Evolutionary conservation across 140 eudicot genomes (phyloP).

Genomic region (Flaveria floridana): DNA sequence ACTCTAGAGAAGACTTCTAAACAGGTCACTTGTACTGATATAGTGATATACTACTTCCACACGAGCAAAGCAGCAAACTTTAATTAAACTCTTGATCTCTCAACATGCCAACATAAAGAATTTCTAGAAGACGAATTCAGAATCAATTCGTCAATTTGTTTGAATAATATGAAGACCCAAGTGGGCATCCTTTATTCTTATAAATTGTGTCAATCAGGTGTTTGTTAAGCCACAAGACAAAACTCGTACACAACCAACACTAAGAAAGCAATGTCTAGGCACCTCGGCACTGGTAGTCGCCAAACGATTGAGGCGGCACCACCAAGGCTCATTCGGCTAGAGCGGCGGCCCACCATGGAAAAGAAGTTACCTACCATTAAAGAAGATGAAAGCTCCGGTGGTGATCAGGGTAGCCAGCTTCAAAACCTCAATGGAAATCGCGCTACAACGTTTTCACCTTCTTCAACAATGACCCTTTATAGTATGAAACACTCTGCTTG

Average conservation of each 20-base stretch:
- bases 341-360: constrained; percentile 36
- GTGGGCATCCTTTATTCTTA: constrained; percentile 35
- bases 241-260: neutral
- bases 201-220: constrained; percentile 35
- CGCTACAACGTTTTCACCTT: constrained; percentile 22
- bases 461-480: constrained; percentile 21
- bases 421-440: constrained; percentile 37
- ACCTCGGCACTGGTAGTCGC: constrained; percentile 16
- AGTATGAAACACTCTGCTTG: constrained; percentile 30
- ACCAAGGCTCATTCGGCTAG: constrained; percentile 37
- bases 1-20: neutral
- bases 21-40: too few species aligned
- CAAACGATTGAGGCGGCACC: constrained; percentile 44
- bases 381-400: constrained; percentile 39
- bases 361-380: constrained; percentile 49
- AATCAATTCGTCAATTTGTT: constrained; percentile 33
- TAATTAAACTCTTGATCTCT: neutral
- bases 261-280: constrained; percentile 40
- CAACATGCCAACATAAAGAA: neutral
- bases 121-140: constrained; percentile 21
- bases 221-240: constrained; percentile 34
- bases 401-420: constrained; percentile 37
- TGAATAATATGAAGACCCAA: constrained; percentile 34
- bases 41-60: too few species aligned
- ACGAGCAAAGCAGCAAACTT: too few species aligned